Percentiles rank a stretch among this genome's conserved stretches.
Conservation (phyloP, 2,329 filamentous ascomycete genomes). For the Emericellopsis atlantica region DNA sequence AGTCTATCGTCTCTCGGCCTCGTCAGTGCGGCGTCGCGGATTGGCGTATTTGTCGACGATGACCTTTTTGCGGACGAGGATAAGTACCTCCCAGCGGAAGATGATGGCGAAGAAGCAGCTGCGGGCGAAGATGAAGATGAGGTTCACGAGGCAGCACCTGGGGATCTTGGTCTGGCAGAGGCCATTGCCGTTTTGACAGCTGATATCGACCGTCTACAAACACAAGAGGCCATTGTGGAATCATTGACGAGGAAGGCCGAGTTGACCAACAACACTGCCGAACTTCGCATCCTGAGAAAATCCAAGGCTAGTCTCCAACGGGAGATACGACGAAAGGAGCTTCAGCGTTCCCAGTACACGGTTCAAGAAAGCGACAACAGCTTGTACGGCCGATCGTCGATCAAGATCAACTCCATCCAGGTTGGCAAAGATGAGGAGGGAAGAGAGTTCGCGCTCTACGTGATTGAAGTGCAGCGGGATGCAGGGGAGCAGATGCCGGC, state of each 20-base stretch:
- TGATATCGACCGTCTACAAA: constrained; percentile 78
- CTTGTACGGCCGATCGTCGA: constrained; percentile 78
- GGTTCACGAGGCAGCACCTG: constrained; percentile 87
- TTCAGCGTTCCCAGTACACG: constrained; percentile 93
- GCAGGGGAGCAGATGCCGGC: constrained; percentile 93
- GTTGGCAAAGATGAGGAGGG: constrained; percentile 87
- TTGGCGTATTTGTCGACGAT: constrained; percentile 87
- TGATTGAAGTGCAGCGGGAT: constrained; percentile 80
- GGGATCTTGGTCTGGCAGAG: constrained; percentile 85
- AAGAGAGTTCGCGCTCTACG: constrained; percentile 85
- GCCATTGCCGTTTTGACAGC: constrained; percentile 79
- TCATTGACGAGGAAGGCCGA: constrained; percentile 90
- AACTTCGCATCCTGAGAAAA: constrained; percentile 82
- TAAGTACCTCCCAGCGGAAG: constrained; percentile 75
- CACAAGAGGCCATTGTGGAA: constrained; percentile 85
- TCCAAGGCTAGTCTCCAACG: constrained; percentile 87
- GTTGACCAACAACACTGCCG: constrained; percentile 90
- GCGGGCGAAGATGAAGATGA: constrained; percentile 58
- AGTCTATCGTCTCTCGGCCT: constrained; percentile 86
- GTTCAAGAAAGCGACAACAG: constrained; percentile 97
- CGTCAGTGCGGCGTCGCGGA: constrained; percentile 74
- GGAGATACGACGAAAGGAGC: constrained; percentile 85
- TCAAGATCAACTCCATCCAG: constrained; percentile 86
- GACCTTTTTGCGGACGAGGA: constrained; percentile 87
- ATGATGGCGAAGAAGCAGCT: constrained; percentile 28